These are phyloP conservation scores for Candida krabiensis DNA, from an alignment of 805 yeast species.

Conservation along the genomic window DNA sequence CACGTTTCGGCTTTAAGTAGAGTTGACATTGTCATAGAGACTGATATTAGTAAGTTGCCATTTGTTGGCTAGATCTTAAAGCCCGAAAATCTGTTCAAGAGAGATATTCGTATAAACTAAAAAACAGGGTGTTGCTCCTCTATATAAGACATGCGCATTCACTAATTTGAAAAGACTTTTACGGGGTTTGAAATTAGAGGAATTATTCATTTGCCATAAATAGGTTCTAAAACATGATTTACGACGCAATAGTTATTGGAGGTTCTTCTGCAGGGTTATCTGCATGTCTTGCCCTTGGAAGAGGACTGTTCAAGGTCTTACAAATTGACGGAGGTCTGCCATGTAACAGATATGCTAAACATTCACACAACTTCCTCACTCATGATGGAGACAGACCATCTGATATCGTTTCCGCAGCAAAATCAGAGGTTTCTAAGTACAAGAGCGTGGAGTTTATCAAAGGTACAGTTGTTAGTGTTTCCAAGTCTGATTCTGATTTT, in stretches of 20 bases:
- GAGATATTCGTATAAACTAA: too few relatives aligned
- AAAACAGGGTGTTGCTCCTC: too few relatives aligned
- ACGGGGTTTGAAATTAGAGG: too few relatives aligned
- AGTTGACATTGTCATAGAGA: too few relatives aligned
- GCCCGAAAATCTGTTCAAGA: too few relatives aligned
- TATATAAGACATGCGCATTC: too few relatives aligned
- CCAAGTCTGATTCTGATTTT: not conserved
- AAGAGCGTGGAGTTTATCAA: not conserved
- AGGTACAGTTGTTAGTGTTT: not conserved
- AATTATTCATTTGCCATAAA: too few relatives aligned
- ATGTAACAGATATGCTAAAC: slow-evolving; percentile 1
- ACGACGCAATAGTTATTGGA: not conserved
- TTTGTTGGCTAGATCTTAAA: too few relatives aligned
- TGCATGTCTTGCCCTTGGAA: not conserved
- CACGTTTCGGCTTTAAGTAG: too few relatives aligned
- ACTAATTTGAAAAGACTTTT: too few relatives aligned
- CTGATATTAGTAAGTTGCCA: too few relatives aligned
- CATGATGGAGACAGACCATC: not conserved
- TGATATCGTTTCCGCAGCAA: not conserved
- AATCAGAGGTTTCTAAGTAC: not conserved
- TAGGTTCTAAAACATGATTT: too few relatives aligned
- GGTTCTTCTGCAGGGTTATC: not conserved
- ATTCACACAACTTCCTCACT: slow-evolving; percentile 2
- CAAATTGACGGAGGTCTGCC: not conserved
- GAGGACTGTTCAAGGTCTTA: slow-evolving; percentile 3